These are phyloP conservation scores for Aureobasidium mangrovei DNA, from an alignment of 2,329 filamentous ascomycete genomes.

Conservation along the genomic window DNA sequence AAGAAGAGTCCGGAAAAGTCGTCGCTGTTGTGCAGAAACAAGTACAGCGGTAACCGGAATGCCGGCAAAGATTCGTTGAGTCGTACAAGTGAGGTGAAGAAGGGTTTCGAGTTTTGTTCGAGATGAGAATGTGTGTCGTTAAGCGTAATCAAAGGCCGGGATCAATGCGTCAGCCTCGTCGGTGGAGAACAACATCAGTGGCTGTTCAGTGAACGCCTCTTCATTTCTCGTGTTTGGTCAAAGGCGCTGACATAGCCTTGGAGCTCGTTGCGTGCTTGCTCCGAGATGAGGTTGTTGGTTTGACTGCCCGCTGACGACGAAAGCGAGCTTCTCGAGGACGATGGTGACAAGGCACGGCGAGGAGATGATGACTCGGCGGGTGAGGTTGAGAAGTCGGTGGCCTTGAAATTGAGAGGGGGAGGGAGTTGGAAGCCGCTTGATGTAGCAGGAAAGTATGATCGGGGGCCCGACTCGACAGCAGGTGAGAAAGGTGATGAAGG, in stretches of 20 bases:
- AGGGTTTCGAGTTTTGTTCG: neutral
- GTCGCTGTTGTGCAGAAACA: slow-evolving; percentile 1
- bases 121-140: slow-evolving; percentile 9
- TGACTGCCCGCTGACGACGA: slow-evolving; percentile 55
- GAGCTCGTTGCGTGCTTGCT: slow-evolving; percentile 69
- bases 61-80: slow-evolving; percentile 6
- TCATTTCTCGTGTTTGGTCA: slow-evolving; percentile 63
- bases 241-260: slow-evolving; percentile 82
- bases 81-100: slow-evolving; percentile 6
- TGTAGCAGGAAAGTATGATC: slow-evolving; percentile 10
- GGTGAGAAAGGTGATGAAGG: slow-evolving; percentile 26
- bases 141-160: neutral
- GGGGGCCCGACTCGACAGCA: slow-evolving; percentile 1
- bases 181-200: slow-evolving; percentile 11
- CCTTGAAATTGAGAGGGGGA: slow-evolving; percentile 35
- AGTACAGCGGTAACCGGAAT: neutral
- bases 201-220: slow-evolving; percentile 29
- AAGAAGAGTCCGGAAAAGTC: neutral
- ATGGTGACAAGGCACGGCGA: slow-evolving; percentile 39
- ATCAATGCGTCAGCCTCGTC: neutral
- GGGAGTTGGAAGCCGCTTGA: slow-evolving; percentile 54
- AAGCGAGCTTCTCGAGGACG: slow-evolving; percentile 76
- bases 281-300: slow-evolving; percentile 51
- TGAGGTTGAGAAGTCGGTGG: slow-evolving; percentile 30
- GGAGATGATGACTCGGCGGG: slow-evolving; percentile 16